phyloP scores from a whole-genome alignment of 2,329 filamentous ascomycete species.

The Zasmidium citrigriseum region DNA sequence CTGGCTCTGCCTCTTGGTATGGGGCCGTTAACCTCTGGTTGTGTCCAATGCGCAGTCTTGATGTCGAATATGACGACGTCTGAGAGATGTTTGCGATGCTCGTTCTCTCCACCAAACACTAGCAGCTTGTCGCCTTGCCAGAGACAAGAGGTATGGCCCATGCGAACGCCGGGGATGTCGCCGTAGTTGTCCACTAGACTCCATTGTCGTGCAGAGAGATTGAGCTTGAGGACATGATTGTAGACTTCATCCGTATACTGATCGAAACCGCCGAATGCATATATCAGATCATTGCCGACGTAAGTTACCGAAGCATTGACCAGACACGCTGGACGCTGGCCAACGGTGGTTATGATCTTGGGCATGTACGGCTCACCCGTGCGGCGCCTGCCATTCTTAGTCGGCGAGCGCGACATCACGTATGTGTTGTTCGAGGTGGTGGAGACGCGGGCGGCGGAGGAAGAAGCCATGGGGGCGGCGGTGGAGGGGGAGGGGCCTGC shows the following conservation, averaged over 20 bases:
- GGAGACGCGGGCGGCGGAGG: slow-evolving; percentile 31
- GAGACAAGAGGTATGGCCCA: slow-evolving; percentile 97
- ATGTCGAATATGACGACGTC: slow-evolving; percentile 96
- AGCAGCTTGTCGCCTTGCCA: slow-evolving; percentile 95
- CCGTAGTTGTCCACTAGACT: slow-evolving; percentile 97
- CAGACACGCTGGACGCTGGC: slow-evolving; percentile 79
- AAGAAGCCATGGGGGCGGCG: slow-evolving; percentile 19
- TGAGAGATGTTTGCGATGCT: slow-evolving; percentile 91
- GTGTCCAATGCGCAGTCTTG: slow-evolving; percentile 91
- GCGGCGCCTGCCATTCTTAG: slow-evolving; percentile 60
- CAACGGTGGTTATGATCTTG: slow-evolving; percentile 66
- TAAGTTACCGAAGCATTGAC: slow-evolving; percentile 96
- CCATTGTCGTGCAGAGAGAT: slow-evolving; percentile 88
- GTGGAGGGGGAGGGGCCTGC: slow-evolving; percentile 2
- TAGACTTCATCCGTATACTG: slow-evolving; percentile 99
- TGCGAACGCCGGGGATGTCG: slow-evolving; percentile 93
- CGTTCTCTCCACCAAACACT: slow-evolving; percentile 96
- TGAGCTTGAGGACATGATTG: slow-evolving; percentile 90
- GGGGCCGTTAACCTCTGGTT: slow-evolving; percentile 81
- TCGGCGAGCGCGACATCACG: slow-evolving; percentile 84
- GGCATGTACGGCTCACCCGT: slow-evolving; percentile 77
- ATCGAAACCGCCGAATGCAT: slow-evolving; percentile 97
- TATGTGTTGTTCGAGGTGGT: slow-evolving; percentile 68
- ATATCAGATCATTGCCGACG: slow-evolving; percentile 95
- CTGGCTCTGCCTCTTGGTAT: slow-evolving; percentile 87